Evolutionary conservation across 305 asterid species (phyloP).

Genomic region (Rubia peregrina): DNA sequence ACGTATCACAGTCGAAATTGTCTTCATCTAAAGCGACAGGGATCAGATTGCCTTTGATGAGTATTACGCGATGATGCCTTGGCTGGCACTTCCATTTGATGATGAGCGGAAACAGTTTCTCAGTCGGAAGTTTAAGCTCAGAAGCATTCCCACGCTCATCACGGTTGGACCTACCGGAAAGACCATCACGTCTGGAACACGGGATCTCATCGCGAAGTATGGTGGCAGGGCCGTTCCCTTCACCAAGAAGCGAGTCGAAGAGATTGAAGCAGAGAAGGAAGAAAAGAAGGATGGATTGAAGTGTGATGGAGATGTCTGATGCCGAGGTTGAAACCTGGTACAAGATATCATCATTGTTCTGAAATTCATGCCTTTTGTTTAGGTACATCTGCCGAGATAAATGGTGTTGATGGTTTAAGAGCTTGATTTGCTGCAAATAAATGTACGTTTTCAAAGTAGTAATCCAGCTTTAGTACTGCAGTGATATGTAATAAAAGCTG

Average conservation of each 20-base stretch:
- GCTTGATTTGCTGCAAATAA: no score
- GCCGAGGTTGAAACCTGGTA: slow-evolving; percentile 9
- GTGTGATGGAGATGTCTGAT: slow-evolving; percentile 24
- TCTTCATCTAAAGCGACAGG: slow-evolving; percentile 77
- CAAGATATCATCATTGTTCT: no score
- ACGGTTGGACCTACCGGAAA: slow-evolving; percentile 65
- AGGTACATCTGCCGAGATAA: no score
- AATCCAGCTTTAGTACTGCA: no score
- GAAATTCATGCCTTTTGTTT: no score
- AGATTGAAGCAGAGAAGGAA: slow-evolving; percentile 43
- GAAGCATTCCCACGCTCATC: slow-evolving; percentile 61
- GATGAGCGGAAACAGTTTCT: slow-evolving; percentile 49
- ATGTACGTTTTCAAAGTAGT: no score
- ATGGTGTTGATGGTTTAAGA: not conserved
- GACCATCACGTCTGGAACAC: slow-evolving; percentile 52
- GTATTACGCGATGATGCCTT: slow-evolving; percentile 75
- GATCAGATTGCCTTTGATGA: slow-evolving; percentile 66
- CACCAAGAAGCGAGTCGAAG: slow-evolving; percentile 34
- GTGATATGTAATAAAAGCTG: no score
- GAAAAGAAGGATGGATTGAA: slow-evolving; percentile 35
- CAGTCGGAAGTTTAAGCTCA: slow-evolving; percentile 50
- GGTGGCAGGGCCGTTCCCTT: slow-evolving; percentile 49
- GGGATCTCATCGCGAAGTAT: slow-evolving; percentile 38
- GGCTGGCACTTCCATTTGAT: slow-evolving; percentile 83
- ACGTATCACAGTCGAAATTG: slow-evolving; percentile 52